Evolutionary conservation across 768 basidiomycete genomes (phyloP), one percentile per base, ranked within the genome.

Genomic region (Agaricus subrufescens): DNA sequence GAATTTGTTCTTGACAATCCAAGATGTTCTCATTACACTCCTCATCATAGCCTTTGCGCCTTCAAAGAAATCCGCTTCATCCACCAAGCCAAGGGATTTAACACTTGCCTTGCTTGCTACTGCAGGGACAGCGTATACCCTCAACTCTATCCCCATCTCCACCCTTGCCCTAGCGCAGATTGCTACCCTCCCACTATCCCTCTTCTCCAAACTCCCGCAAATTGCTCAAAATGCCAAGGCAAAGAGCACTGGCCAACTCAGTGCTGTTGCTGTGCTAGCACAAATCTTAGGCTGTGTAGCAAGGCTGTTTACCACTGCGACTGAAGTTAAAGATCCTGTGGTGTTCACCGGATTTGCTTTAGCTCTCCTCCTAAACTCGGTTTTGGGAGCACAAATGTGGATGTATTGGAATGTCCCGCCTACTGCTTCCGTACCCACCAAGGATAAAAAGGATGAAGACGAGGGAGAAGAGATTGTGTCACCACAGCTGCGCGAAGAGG

Each of bases 161-260:
- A 63, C 71, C 12, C 75, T 99, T 11, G 74, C 90, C 11, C 60
- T 87, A 46, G 80, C 95, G 37, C 94, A 98, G 70, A 73, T 93
- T 11, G 73, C 83, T 55, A 97, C 95, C 3, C 85, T 99, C 37
- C 97, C 97, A 0, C 82, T 98, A 26, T 89, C 92, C 3, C 78
- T 98, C 30, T 86, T 91, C 69, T 94, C 94, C 58, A 98, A 98
- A 72, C 72, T 97, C 46, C 97, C 97, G 4, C 97, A 98, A 63
- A 98, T 98, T 70, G 63, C 78, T 52, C 85, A 91, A 63, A 99
- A 97, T 75, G 68, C 82, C 54, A 81, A 81, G 45, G 75, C 83
- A 4, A 71, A 78, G 48, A 91, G 87, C 6, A 98, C 97, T 0
- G 97, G 97, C 10, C 94, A 98, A 65, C 87, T 99, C 42, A 95